A percentile compares a stretch with the other conserved stretches of the same genome.
phyloP scores from a whole-genome alignment of 805 yeast genomes.

The Saccharomyces jurei region DNA sequence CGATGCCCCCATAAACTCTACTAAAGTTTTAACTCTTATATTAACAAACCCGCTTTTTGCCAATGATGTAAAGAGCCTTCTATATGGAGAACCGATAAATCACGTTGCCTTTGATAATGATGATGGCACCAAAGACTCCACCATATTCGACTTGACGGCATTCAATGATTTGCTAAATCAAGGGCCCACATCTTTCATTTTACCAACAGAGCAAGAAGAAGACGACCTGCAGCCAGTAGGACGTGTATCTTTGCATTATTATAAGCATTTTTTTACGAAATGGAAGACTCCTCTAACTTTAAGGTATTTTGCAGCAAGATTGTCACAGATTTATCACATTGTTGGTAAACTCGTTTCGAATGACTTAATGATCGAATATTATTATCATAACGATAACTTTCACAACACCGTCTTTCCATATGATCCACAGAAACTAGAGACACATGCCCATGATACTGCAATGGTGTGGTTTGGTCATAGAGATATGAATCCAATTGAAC shows the following conservation, averaged over 20 bases:
- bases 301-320: constrained; percentile 46
- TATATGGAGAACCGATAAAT: constrained; percentile 39
- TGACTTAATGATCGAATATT: constrained; percentile 44
- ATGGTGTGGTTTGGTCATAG: constrained; percentile 55
- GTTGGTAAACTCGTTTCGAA: constrained; percentile 30
- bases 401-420: constrained; percentile 35
- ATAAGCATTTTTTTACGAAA: constrained; percentile 26
- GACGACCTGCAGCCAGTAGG: background rate
- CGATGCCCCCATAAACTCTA: constrained; percentile 40
- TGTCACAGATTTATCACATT: constrained; percentile 36
- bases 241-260: constrained; percentile 9
- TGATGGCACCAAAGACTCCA: background rate
- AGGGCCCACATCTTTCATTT: background rate
- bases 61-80: constrained; percentile 39
- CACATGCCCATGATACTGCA: constrained; percentile 31
- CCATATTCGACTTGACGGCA: background rate
- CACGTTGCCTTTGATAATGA: constrained; percentile 34
- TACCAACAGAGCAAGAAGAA: background rate
- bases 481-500: constrained; percentile 37
- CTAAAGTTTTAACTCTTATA: constrained; percentile 34
- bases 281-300: constrained; percentile 55
- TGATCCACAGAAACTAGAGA: constrained; percentile 26
- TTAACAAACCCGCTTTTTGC: constrained; percentile 32
- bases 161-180: background rate
- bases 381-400: constrained; percentile 38